Base-by-base conservation (phyloP, 306 rosid species). In the Gastrolobium villosum region DNA sequence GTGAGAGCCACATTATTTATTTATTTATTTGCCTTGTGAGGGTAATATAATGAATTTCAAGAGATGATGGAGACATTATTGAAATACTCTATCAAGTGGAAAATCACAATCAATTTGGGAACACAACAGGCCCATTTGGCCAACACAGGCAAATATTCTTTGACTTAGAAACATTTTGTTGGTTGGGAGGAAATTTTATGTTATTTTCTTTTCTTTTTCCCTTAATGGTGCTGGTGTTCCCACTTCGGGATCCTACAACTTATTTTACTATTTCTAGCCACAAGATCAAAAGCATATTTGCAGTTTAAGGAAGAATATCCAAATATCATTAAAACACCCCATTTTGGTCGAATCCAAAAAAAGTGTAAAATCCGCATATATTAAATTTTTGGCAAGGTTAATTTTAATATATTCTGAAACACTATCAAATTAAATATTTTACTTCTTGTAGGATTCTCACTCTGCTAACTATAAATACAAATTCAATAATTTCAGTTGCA, bases 101-200 rank as follows among this genome's bases (percentile, higher is more conserved):
- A 49, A 49, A 28, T 48, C 6, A 14, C 30, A 50, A 37, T 70
- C 55, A 60, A 60, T 36, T 45, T 56, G 32, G 55, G 55, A 44
- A 73, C 57, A 46, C 28, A 74, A 70, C 41, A 67, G 30, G 74
- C 40, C 46, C 55, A 64, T 66, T 46, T 57, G 66, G 61, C 46
- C 52, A 28, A 63, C 59, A 75, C 26, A 70, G 59, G 48, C 85
- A 76, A 68, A 68, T 76, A 69, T 81, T 75, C 67, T 30, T 40
- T 41, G 77, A 75, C 73, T 34, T 20, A 11, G 13, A 39, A 74
- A 26, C 9, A 35, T 56, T 80, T 46, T 45, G 71, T 40, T 35
- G 57, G 46, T 34, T 44, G 70, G 30, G 52, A 11, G 37, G 56
- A 28, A 50, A 13, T 36, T 49, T 70, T 40, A 5, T 48, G 65